A percentile compares a stretch with the other conserved stretches of the same genome.
Conservation (phyloP, 108 stramenopile species). For the Nitzschia sp. region DNA sequence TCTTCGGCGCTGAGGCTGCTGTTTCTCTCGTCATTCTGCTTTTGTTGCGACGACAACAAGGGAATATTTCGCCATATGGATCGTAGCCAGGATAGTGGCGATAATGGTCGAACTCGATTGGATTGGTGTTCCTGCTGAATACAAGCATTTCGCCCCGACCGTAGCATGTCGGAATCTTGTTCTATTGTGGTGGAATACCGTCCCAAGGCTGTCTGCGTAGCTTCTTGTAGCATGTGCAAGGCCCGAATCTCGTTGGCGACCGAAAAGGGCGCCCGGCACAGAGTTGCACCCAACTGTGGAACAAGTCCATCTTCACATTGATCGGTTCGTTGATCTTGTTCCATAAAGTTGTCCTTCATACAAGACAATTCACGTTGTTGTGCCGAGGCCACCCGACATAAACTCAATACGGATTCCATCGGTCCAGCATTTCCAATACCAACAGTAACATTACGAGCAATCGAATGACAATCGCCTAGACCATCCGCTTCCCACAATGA, state of each 20-base stretch:
- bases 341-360: slow-evolving; percentile 4
- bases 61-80: background rate
- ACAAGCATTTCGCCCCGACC: background rate
- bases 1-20: too few species aligned
- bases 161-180: background rate
- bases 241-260: slow-evolving; percentile 3
- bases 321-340: background rate
- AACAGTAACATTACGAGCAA: slow-evolving; percentile 1
- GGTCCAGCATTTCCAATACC: slow-evolving; percentile 3
- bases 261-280: background rate
- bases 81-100: background rate
- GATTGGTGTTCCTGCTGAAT: too few species aligned
- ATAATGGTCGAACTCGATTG: background rate
- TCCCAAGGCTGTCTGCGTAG: background rate
- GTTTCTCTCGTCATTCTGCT: background rate
- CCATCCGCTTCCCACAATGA: slow-evolving; percentile 3
- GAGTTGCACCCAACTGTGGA: background rate
- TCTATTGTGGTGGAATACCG: background rate
- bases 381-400: background rate
- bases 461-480: background rate
- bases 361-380: background rate
- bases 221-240: background rate
- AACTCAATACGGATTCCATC: slow-evolving; percentile 1
- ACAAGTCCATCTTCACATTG: background rate
- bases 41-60: background rate